Evolutionary conservation across 2,329 filamentous ascomycete genomes (phyloP), one percentile per base, ranked within the genome.

Genomic region (Aquanectria penicillioides): DNA sequence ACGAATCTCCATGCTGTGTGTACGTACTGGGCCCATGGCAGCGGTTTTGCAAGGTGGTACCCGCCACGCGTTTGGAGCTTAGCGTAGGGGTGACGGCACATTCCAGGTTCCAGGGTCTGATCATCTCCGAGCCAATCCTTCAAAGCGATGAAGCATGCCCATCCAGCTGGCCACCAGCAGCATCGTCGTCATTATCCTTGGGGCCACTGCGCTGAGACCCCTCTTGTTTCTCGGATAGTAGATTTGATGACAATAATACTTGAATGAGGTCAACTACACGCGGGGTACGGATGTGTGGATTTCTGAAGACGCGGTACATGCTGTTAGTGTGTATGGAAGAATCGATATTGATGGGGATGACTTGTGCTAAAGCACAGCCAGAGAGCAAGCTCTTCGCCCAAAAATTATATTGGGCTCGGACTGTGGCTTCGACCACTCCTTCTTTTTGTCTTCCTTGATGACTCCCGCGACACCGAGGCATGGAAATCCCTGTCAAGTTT

Each of bases 361-460:
- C n/a, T 26, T 22, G 18, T 43, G 25, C 28, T 26, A 26, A 26
- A 46, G 25, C 22, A 23, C 7, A 15, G 29, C 6, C 20, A 18
- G 26, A 18, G 43, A 20, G 47, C 28, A 51, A 38, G 34, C 29
- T 40, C 34, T 28, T 23, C 18, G 17, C 11, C n/a, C 22, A n/a
- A 38, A 28, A 31, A 53, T 38, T 17, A 23, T 26, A 34, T 47
- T 53, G 28, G 28, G 34, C 34, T 49, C 43, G 55, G 58, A 46
- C 51, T 44, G 60, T 57, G 29, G 57, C 51, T 67, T 61, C 60
- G 59, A 57, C 60, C 58, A 70, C 57, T 69, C 59, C 65, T 69
- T 69, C 67, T 64, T 69, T 69, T 69, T 66, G 59, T 59, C 65
- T 69, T 69, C 67, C 65, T 67, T 70, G 64, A 65, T 55, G 57